Conservation (phyloP, 1,284 basidiomycete genomes). For the Boletus hoseneyae region DNA sequence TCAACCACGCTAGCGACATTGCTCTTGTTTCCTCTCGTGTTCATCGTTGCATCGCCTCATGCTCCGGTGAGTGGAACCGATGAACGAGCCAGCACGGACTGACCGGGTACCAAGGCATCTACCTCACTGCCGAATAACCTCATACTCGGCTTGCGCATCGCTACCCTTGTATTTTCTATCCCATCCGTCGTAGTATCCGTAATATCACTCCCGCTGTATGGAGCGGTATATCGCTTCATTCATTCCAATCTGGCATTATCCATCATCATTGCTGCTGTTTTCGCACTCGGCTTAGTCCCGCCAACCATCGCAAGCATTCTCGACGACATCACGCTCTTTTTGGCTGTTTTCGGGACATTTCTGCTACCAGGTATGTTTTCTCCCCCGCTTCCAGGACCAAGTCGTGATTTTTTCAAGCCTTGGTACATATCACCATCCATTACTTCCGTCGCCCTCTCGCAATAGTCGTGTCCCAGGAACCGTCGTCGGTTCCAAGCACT, state of each 20-base stretch:
- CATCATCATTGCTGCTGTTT: conserved; percentile 38
- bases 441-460: conserved; percentile 66
- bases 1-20: conserved; percentile 48
- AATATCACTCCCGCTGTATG: conserved; percentile 45
- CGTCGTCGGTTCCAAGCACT: conserved; percentile 22
- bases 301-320: conserved; percentile 34
- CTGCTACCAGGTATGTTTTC: conserved; percentile 51
- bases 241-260: conserved; percentile 49
- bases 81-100: background rate
- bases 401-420: conserved; percentile 29
- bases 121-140: conserved; percentile 30
- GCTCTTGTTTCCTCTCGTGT: conserved; percentile 55
- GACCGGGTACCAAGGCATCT: conserved; percentile 22
- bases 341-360: conserved; percentile 54
- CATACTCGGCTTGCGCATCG: conserved; percentile 44
- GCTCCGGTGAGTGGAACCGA: conserved; percentile 35
- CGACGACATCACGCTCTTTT: conserved; percentile 47
- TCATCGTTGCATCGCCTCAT: conserved; percentile 47
- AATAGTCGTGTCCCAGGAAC: conserved; percentile 57
- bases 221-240: conserved; percentile 39
- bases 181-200: conserved; percentile 58
- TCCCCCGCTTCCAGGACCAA: background rate
- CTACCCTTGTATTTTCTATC: conserved; percentile 54
- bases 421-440: conserved; percentile 64
- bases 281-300: conserved; percentile 45